Base-by-base conservation (phyloP, 2,329 filamentous ascomycete species). In the Exophiala alcalophila region DNA sequence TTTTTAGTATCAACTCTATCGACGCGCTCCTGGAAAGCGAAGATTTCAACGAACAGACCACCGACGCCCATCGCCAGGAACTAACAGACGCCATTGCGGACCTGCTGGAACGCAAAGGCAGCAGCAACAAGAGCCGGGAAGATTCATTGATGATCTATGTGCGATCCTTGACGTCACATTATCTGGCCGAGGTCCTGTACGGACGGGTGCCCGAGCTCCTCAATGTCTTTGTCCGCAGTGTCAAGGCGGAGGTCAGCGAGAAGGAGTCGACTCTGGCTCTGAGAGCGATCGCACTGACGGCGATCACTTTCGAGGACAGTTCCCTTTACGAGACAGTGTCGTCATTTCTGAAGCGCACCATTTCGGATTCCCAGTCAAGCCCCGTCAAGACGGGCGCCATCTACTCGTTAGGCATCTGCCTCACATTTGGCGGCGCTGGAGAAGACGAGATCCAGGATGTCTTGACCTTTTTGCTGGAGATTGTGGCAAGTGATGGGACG, bases 401-500 rank as follows among this genome's bases (percentile, higher is more conserved):
- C n/a, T 79, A 84, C 57, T 77, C 84, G 9, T 76, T 94, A 39
- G 77, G 80, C 24, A 74, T 84, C n/a, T 79, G 80, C 16, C 78
- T 83, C 1, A 79, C 86, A 54, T 91, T 87, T 55, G 85, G 84
- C 11, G 87, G 87, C 2, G 85, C 84, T 1, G 76, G 78, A 4
- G 74, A 79, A 20, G 78, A 82, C 21, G 82, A 81, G 14, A 78
- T 81, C 0, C 70, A 83, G 27, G 83, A 89, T 23, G 70, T 86
- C 32, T 83, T 94, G 72, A 78, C 82, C 2, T 86, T 83, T 52
- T 68, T 91, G 19, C 67, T 91, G 8, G 84, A 89, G 45, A 86
- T 94, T 35, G 71, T 89, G 12, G 81, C 86, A 47, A 86, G 82
- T 5, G 88, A 95, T 54, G 89, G 89, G 2, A 74, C 83, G 26